phyloP scores from a whole-genome alignment of 108 stramenopile species.

The Conticribra weissflogii region DNA sequence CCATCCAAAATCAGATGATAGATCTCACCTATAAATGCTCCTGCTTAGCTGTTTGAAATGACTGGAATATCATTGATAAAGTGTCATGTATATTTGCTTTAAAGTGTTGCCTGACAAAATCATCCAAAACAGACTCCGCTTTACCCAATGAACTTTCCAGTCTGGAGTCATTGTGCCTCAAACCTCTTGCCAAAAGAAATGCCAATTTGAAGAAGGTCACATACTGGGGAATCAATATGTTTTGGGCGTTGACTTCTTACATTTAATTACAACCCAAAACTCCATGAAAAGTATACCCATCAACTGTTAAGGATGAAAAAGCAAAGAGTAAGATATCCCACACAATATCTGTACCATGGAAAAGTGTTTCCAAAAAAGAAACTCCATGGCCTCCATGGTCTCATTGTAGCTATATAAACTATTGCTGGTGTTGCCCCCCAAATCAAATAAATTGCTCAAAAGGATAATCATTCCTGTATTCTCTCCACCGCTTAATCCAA shows the following conservation, averaged over 20 bases:
- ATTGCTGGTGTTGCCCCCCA: constrained; percentile 87
- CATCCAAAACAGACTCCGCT: constrained; percentile 75
- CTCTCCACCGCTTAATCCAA: constrained; percentile 37
- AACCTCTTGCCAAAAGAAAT: constrained; percentile 78
- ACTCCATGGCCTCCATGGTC: constrained; percentile 88
- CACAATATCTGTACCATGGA: constrained; percentile 89
- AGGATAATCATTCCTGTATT: constrained; percentile 80
- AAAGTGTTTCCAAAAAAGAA: constrained; percentile 88
- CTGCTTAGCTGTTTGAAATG: constrained; percentile 42
- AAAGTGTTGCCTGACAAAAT: constrained; percentile 73
- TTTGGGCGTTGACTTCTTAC: constrained; percentile 12
- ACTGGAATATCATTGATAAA: constrained; percentile 32
- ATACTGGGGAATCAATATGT: constrained; percentile 53
- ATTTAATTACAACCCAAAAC: constrained; percentile 6
- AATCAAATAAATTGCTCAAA: constrained; percentile 78
- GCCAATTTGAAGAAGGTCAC: constrained; percentile 83
- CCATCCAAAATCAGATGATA: constrained; percentile 68
- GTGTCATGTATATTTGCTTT: constrained; percentile 70
- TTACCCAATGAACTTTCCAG: constrained; percentile 83
- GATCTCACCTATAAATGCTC: constrained; percentile 51
- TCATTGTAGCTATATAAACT: constrained; percentile 85
- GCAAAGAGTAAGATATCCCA: constrained; percentile 75
- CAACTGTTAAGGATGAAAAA: constrained; percentile 35
- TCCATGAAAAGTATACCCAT: constrained; percentile 9
- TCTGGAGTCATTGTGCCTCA: constrained; percentile 75